Conservation (phyloP, 805 yeast genomes). For the Saccharomycopsis javanensis region DNA sequence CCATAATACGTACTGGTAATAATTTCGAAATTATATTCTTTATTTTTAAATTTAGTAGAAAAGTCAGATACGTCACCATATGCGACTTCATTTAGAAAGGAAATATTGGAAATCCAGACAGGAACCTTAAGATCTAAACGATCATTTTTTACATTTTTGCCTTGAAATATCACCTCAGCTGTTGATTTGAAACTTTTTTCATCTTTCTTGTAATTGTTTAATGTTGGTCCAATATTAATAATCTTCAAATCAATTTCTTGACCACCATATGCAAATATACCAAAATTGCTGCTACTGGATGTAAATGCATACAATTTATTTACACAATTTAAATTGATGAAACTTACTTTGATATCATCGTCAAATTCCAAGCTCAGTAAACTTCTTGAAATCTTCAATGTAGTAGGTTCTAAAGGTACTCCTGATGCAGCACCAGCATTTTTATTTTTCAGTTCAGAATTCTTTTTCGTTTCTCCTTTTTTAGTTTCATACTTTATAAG, state of each 20-base stretch:
- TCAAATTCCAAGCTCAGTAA: constrained; percentile 6
- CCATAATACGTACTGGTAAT: constrained; percentile 68
- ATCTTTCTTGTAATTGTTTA: constrained; percentile 23
- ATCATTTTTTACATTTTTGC: constrained; percentile 76
- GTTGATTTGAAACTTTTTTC: constrained; percentile 16
- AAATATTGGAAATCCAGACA: constrained; percentile 59
- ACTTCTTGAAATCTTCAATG: constrained; percentile 1
- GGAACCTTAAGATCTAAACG: constrained; percentile 73
- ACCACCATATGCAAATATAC: constrained; percentile 75
- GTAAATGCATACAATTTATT: constrained; percentile 5
- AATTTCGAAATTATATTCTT: constrained; percentile 32
- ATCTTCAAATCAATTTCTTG: constrained; percentile 65
- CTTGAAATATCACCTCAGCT: constrained; percentile 41
- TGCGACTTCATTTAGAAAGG: constrained; percentile 30
- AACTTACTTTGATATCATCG: neutral
- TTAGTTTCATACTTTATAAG: neutral
- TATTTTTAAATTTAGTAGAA: constrained; percentile 16
- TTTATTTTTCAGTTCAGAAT: neutral
- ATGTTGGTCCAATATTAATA: constrained; percentile 28
- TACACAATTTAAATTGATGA: constrained; percentile 7
- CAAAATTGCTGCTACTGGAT: constrained; percentile 19
- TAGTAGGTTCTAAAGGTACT: neutral
- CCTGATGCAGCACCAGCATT: neutral
- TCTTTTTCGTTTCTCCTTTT: neutral
- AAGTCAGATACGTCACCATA: neutral